phyloP scores from a whole-genome alignment of 441 rosid genomes.

The Mallotus repandus region DNA sequence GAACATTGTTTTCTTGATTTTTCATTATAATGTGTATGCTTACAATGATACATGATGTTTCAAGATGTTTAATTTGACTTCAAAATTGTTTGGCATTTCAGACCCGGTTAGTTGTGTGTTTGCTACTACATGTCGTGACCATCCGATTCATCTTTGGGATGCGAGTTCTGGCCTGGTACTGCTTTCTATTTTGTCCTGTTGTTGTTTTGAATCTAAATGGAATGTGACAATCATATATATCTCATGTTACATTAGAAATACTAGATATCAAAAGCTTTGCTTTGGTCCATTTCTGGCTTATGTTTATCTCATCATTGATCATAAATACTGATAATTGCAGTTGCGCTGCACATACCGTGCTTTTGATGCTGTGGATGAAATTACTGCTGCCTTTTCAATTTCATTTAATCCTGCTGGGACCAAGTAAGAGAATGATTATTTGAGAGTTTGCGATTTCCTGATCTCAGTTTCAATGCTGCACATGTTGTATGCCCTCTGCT shows the following conservation, averaged over 20 bases:
- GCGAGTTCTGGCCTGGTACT: constrained; percentile 87
- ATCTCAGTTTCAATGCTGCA: not conserved
- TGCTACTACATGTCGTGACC: constrained; percentile 85
- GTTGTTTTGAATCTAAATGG: not conserved
- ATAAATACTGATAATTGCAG: constrained; percentile 44
- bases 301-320: constrained; percentile 22
- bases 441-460: not conserved
- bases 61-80: constrained; percentile 21
- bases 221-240: constrained; percentile 5
- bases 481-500: not conserved
- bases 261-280: constrained; percentile 7
- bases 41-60: not conserved
- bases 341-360: constrained; percentile 96
- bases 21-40: not conserved
- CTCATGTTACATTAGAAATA: not conserved
- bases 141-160: constrained; percentile 98
- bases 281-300: constrained; percentile 13
- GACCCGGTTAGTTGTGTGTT: constrained; percentile 88
- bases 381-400: constrained; percentile 84
- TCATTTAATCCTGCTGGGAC: constrained; percentile 84
- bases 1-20: not conserved
- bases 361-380: constrained; percentile 93
- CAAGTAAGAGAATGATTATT: constrained; percentile 54
- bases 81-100: constrained; percentile 33
- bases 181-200: constrained; percentile 4